A percentile compares a stretch with the other conserved stretches of the same genome.
phyloP scores from a whole-genome alignment of 257 asterid species.

The Craterostigma plantagineum region DNA sequence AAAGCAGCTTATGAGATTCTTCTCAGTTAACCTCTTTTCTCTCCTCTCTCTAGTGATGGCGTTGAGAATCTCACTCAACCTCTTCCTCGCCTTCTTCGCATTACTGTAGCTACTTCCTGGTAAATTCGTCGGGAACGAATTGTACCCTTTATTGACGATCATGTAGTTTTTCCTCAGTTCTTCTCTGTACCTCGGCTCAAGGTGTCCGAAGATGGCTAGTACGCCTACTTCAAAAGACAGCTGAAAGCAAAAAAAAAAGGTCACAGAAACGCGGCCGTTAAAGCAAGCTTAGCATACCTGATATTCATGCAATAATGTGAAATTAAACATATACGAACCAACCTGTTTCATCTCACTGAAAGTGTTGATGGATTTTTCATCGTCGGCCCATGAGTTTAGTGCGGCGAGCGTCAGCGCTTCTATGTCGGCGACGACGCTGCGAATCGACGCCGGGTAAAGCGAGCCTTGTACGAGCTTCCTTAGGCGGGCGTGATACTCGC shows the following conservation, averaged over 20 bases:
- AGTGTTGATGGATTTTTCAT: slow-evolving; percentile 14
- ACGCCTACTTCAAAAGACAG: slow-evolving; percentile 70
- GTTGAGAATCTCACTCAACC: slow-evolving; percentile 20
- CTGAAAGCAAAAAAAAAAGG: no score
- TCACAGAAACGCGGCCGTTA: no score
- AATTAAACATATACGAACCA: neutral
- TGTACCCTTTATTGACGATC: slow-evolving; percentile 45
- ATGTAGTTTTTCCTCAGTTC: slow-evolving; percentile 28
- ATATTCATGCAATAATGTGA: neutral
- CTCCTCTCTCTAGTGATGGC: slow-evolving; percentile 34
- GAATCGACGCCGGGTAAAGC: slow-evolving; percentile 25
- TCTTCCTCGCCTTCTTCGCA: slow-evolving; percentile 58
- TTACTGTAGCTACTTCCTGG: slow-evolving; percentile 37
- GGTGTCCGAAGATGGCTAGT: slow-evolving; percentile 31
- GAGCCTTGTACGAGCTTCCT: slow-evolving; percentile 37
- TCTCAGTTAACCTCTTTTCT: slow-evolving; percentile 7
- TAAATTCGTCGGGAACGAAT: slow-evolving; percentile 49
- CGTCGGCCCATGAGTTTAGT: slow-evolving; percentile 29
- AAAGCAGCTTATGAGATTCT: slow-evolving; percentile 24
- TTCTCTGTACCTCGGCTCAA: slow-evolving; percentile 17
- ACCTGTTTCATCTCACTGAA: slow-evolving; percentile 50
- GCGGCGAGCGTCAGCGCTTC: slow-evolving; percentile 22
- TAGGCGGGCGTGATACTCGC: slow-evolving; percentile 33
- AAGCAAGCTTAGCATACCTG: no score
- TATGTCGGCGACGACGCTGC: slow-evolving; percentile 17